Evolutionary conservation across 345 rosid species (phyloP), one percentile per base, ranked within the genome.

Genomic region (Gossypium turneri): DNA sequence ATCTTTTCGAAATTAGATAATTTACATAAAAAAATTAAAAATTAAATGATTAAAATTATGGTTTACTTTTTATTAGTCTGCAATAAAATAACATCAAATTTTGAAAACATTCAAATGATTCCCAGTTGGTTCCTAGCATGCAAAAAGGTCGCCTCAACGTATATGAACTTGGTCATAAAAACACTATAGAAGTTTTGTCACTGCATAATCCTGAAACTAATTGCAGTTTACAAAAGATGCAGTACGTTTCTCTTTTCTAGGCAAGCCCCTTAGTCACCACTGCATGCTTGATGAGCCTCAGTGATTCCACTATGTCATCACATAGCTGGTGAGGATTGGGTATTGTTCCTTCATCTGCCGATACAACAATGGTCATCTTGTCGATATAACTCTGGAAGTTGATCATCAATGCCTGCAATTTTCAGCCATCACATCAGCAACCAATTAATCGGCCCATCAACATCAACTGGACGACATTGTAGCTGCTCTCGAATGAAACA

Each of bases 251-350:
- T 22, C 15, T 24, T 34, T 34, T 29, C 67, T 62, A 62, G 22
- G n/a, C 47, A 16, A 62, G 47, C 44, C 45, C 66, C n/a, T 9
- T 61, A 3, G 47, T 16, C 12, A 62, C 10, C 10, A 72, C 81
- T 9, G 79, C 80, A 6, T 84, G 77, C 74, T 79, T 82, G 38
- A 77, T 57, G 13, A 73, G 79, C 27, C 41, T 27, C 64, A 80
- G 76, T 4, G 87, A 79, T 8, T 74, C 70, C 19, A n/a, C 75
- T 4, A 84, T 80, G 59, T 84, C 84, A 16, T 84, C 72, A 2
- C 83, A 80, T 11, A 84, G 76, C 67, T 79, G 85, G 62, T 80
- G 83, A 74, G 87, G 85, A 73, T 84, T 80, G 0, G 81, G 82
- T 7, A 84, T 73, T 0, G 77, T 72, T 45, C 34, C 73, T 59